Evolutionary conservation across 345 rosid species (phyloP), one percentile per base, ranked within the genome.

Genomic region (Kernera saxatilis): DNA sequence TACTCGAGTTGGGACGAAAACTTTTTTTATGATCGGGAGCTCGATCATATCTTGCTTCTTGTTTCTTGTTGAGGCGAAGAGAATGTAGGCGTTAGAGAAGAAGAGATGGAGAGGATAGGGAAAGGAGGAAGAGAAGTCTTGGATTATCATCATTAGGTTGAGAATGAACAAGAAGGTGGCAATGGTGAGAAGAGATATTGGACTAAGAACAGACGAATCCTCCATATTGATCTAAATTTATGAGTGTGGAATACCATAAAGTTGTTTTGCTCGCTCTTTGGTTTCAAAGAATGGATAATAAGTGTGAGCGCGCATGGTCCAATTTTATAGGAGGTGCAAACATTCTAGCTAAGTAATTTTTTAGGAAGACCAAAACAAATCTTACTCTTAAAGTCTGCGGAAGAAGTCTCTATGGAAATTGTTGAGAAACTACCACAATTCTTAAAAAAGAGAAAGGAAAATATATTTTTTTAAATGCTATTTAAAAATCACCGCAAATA

Each of bases 151-250:
- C 40, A 63, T 39, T 18, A 57, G 64, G 40, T 77, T 74, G 23
- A 79, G 60, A 29, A 79, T 40, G 46, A 77, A 15, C 21, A 74
- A 26, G 61, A 69, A 55, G 15, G 32, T 9, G 35, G 66, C 56
- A 60, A 82, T 45, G 70, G 56, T 68, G 44, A 77, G 55, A 30
- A 77, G 73, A 59, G 59, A 17, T 25, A 77, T 44, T 71, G 77
- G 69, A 23, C 77, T 71, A 74, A 74, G 73, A 71, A 67, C 39
- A 25, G 51, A 51, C 3, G 77, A 41, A 71, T 77, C 77, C 64
- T 72, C 80, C 79, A 76, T 76, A 19, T 35, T 44, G 37, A 27
- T 53, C 70, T 62, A 30, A 70, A 63, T 57, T 50, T 74, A 57
- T 73, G 54, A 29, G 52, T 56, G 37, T 49, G 22, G 19, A 74